Percentiles rank a stretch among this genome's conserved stretches.
These are phyloP conservation scores for Trifolium dubium DNA, from an alignment of 306 rosid genomes.

Conservation along the genomic window DNA sequence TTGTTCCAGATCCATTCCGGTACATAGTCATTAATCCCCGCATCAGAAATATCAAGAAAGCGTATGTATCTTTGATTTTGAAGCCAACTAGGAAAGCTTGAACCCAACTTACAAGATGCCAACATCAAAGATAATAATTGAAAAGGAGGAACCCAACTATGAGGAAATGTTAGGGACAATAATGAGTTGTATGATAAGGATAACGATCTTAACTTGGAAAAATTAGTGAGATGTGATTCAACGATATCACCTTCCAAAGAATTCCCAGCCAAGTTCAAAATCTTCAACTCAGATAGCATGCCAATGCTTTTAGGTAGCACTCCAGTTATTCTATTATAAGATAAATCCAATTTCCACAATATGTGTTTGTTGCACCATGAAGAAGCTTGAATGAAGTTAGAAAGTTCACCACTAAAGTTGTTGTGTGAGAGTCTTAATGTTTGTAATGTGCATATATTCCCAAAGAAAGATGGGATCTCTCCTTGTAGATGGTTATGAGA, in stretches of 20 bases:
- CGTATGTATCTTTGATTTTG: neutral
- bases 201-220: neutral
- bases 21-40: neutral
- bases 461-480: slow-evolving; percentile 1
- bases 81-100: slow-evolving; percentile 7
- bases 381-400: neutral
- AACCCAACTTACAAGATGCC: slow-evolving; percentile 4
- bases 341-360: neutral
- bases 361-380: slow-evolving; percentile 6
- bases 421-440: neutral
- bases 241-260: neutral
- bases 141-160: slow-evolving; percentile 21
- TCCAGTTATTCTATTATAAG: neutral
- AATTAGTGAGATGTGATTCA: neutral
- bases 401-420: neutral
- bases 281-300: neutral
- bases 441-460: neutral
- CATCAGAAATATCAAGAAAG: neutral
- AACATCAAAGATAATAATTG: neutral
- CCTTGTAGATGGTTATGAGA: neutral
- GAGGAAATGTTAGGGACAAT: neutral
- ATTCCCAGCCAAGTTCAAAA: neutral
- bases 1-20: slow-evolving; percentile 6
- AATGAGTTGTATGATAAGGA: slow-evolving; percentile 1
- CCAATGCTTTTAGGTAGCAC: neutral